A percentile compares a stretch with the other conserved stretches of the same genome.
Conservation (phyloP, 495 filamentous ascomycete genomes). For the Daldinia decipiens region DNA sequence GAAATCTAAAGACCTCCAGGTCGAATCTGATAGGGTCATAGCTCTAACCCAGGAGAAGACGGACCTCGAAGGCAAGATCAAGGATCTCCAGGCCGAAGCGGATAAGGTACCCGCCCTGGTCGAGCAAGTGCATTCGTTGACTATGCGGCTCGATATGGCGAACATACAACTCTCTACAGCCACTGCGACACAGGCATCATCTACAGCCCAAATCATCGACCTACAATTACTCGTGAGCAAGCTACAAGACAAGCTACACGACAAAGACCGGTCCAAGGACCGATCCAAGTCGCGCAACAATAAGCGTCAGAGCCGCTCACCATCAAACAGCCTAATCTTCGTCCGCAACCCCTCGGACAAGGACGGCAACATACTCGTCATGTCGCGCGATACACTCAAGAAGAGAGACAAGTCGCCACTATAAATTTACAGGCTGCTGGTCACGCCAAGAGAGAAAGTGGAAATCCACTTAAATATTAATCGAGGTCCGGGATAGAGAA, state of each 20-base stretch:
- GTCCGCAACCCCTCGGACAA: slow-evolving; percentile 43
- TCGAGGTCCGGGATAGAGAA: slow-evolving; percentile 18
- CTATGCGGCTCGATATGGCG: slow-evolving; percentile 19
- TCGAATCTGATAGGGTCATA: slow-evolving; percentile 50
- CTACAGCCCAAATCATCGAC: slow-evolving; percentile 2
- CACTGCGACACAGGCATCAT: background rate
- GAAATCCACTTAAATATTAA: background rate
- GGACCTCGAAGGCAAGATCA: slow-evolving; percentile 42
- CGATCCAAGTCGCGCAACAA: slow-evolving; percentile 42
- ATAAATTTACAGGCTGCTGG: slow-evolving; percentile 8
- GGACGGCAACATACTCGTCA: slow-evolving; percentile 35
- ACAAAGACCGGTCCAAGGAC: background rate
- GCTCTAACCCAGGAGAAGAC: slow-evolving; percentile 49
- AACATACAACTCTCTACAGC: slow-evolving; percentile 17
- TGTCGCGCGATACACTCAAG: slow-evolving; percentile 42
- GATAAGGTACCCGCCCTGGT: slow-evolving; percentile 39
- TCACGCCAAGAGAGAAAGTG: slow-evolving; percentile 3
- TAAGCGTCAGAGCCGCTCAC: slow-evolving; percentile 43
- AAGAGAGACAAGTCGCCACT: slow-evolving; percentile 26
- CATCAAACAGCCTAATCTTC: slow-evolving; percentile 41
- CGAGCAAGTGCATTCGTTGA: slow-evolving; percentile 38
- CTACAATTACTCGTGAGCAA: slow-evolving; percentile 20
- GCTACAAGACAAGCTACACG: slow-evolving; percentile 9
- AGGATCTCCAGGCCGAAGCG: slow-evolving; percentile 39
- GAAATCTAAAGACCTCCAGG: slow-evolving; percentile 47